Percentiles rank a stretch among this genome's conserved stretches.
phyloP scores from a whole-genome alignment of 768 basidiomycete genomes.

The Russula sp. region DNA sequence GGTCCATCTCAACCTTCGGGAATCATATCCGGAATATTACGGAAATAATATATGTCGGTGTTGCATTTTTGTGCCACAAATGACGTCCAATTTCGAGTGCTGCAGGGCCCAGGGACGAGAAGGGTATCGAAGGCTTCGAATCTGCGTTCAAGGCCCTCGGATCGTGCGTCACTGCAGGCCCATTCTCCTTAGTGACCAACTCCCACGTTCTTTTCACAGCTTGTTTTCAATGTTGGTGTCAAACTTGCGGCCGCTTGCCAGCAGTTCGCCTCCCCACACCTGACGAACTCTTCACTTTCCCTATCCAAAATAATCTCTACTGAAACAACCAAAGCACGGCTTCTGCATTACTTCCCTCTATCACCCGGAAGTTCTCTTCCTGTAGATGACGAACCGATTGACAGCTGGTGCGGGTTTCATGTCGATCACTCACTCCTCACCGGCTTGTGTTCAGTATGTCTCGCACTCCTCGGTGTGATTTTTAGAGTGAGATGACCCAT shows the following conservation, averaged over 20 bases:
- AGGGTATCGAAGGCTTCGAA: conserved; percentile 72
- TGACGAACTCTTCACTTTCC: conserved; percentile 64
- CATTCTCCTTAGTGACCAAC: neutral
- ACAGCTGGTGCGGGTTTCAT: conserved; percentile 95
- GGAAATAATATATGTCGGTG: conserved; percentile 78
- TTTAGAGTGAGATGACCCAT: neutral
- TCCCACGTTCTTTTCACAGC: conserved; percentile 38
- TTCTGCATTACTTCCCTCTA: conserved; percentile 95
- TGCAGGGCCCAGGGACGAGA: conserved; percentile 60
- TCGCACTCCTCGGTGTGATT: conserved; percentile 10
- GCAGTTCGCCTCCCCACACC: conserved; percentile 71
- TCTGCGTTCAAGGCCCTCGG: conserved; percentile 86
- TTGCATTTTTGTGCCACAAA: conserved; percentile 2
- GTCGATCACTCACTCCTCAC: conserved; percentile 89
- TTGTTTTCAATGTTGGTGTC: conserved; percentile 82
- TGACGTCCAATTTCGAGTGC: neutral
- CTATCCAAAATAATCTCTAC: conserved; percentile 73
- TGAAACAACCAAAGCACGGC: conserved; percentile 84
- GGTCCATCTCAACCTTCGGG: conserved; percentile 54
- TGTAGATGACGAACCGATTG: conserved; percentile 61
- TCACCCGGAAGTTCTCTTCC: conserved; percentile 40
- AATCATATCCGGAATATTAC: conserved; percentile 79
- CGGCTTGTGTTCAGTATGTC: conserved; percentile 80
- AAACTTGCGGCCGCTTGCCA: conserved; percentile 86
- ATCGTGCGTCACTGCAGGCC: conserved; percentile 40